Base-by-base conservation (phyloP, 2,329 filamentous ascomycete genomes). In the Emericellopsis atlantica region DNA sequence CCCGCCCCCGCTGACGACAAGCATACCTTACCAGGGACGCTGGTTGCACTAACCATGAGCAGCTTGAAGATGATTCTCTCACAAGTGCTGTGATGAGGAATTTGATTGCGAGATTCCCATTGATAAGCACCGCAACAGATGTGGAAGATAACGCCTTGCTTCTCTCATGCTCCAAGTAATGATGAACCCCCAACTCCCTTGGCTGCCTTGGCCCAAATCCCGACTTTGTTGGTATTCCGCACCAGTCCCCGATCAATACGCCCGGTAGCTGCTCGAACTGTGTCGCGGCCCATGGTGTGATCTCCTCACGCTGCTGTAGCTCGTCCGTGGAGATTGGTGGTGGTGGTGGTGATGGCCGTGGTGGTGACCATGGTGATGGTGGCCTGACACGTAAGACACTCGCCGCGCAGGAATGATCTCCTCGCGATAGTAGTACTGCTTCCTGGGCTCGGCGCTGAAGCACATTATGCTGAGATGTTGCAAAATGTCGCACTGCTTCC, bases 401-500 rank as follows among this genome's bases (percentile, higher is more conserved):
- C 62, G 60, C 33, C 67, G 59, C 43, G 64, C 59, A 35, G 70
- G 70, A 37, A 70, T 61, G 47, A 67, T 61, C 48, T 74, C 70
- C 58, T 74, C 67, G 52, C 66, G 66, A 54, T 74, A 72, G 60
- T 75, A 75, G 59, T 75, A 72, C 37, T 64, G 64, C 33, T 61
- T 65, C 24, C 53, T 56, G 41, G 66, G 62, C 44, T 64, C 58
- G 41, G 57, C 46, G 37, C 58, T 52, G 60, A 74, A 72, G 51
- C 71, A 75, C 71, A 75, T 74, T 21, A 51, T 65, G 53, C 39
- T 46, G 7, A 21, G 26, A 29, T 29, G 26, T 29, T 12, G 26
- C 6, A 6, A 6, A 12, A 4, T 29, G 18, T 29, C 26, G 9
- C 12, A 12, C 8, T 29, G 26, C 4, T 29, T 29, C 8, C 26